Evolutionary conservation across 345 rosid genomes (phyloP), one percentile per base, ranked within the genome.

Genomic region (Sonneratia caseolaris): DNA sequence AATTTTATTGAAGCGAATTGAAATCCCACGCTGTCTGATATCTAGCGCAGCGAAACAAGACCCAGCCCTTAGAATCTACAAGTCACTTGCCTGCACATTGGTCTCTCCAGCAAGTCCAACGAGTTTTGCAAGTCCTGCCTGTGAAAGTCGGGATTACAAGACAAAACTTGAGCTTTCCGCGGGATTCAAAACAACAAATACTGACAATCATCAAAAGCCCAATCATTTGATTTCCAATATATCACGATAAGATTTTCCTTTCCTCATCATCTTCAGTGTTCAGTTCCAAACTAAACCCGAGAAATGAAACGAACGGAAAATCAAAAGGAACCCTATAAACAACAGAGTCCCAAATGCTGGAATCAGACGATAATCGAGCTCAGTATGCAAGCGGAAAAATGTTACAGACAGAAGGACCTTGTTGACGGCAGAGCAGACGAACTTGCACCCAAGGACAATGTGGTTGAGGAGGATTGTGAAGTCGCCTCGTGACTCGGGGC

Each of bases 391-490:
- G 32, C 35, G 13, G 69, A 72, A 51, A 3, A 21, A 53, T 22
- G 24, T 24, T 2, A 40, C 24, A 16, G 51, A 47, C 9, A 8
- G 51, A 1, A 47, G 68, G 61, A 92, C 99, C 98, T 95, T 95
- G 82, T 81, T 95, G 57, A 92, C 99, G 56, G 92, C 87, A 72
- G 94, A 82, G 87, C 99, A 95, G 76, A 95, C 98, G 84, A 90
- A 95, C 82, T 92, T 95, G 94, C 99, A 95, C 55, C 99, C 99
- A 32, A 95, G 85, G 76, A 92, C 99, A 81, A 95, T 95, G 86
- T 95, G 88, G 78, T 37, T 95, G 45, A 95, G 93, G 82, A 95
- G 79, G 76, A 95, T 95, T 16, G 87, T 82, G 88, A 95, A 92
- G 79, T 95, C 99, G 6, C 99, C 99, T 56, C 97, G 97, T 37